Evolutionary conservation across 1,284 basidiomycete species (phyloP), one percentile per base, ranked within the genome.

Genomic region (Melampsora abietis-canadensis): DNA sequence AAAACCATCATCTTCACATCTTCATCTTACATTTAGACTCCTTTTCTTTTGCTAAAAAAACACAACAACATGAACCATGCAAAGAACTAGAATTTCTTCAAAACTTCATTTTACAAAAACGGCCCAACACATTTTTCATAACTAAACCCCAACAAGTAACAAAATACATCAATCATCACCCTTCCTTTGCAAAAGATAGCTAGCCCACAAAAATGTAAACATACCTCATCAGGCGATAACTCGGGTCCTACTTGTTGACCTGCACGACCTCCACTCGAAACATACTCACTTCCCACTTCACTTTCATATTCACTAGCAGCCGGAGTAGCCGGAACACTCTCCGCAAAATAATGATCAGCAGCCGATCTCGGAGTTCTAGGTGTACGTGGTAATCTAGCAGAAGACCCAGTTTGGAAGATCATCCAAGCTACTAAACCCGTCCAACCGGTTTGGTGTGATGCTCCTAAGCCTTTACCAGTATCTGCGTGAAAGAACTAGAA

Each of bases 391-490:
- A 78, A 77, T 75, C 77, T 80, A 34, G 80, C 78, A 48, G 76
- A 78, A 30, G 78, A 76, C 14, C 83, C 83, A 8, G 81, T 77
- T 64, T 77, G 46, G 30, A 70, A 40, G 44, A 73, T 48, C 31
- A 77, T 62, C 74, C 68, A 54, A 68, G 76, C 78, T 19, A 78
- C 76, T 19, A 78, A 27, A 24, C 81, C 86, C 78, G 80, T 90
- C 92, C 95, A 98, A 79, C 94, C 94, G 77, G 93, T 97, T 83
- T 98, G 95, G 84, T 98, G 95, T 5, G 92, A 94, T 0, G 95
- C 95, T 51, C 95, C 95, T 21, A 97, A 85, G 27, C 95, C 95
- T 76, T 89, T 87, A 12, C 94, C 95, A 76, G 86, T 89, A 80
- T 98, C 92, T 31, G 89, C 94, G 81, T 98, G 91, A 89, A 98